Base-by-base conservation (phyloP, 768 basidiomycete genomes). In the Suillus occidentalis region DNA sequence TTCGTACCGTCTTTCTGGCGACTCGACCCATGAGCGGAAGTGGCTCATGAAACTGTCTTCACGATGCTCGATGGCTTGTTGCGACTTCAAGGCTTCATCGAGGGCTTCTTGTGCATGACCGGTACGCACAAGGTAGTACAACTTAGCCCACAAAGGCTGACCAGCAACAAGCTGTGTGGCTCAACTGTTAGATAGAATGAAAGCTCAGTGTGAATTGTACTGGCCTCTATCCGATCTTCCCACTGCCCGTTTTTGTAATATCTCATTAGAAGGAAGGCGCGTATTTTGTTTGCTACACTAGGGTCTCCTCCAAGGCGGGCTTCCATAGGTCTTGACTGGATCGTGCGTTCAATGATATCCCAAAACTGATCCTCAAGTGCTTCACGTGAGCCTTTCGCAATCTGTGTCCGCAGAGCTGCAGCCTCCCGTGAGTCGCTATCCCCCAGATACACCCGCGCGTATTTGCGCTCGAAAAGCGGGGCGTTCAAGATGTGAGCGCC, bases 221-320 rank as follows among this genome's bases (percentile, higher is more conserved):
- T 20, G 37, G 94, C 94, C 85, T 98, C 95, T 65, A 97, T 88
- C 62, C 89, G 83, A 63, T 92, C 92, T 59, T 91, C 89, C 92
- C 96, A 97, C 60, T 82, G 79, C 68, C 93, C 92, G 20, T 88
- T 89, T 68, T 85, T 85, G 72, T 95, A 92, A 76, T 90, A 92
- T 68, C 86, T 80, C 60, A 98, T 87, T 31, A 90, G 80, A 37
- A 96, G 79, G 74, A 94, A 99, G 0, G 95, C 95, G 12, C 95
- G 82, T 50, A 98, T 87, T 74, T 91, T 94, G 82, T 98, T 97
- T 37, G 88, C 82, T 14, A 95, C 82, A 64, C 92, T 93, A 0
- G 97, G 97, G 64, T 95, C 91, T 31, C 97, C 97, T 18, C 97
- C 97, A 6, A 99, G 82, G 47, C 85, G 82, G 1, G 97, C 97